Evolutionary conservation across 192 early-diverging fungal genomes (phyloP), one percentile per base, ranked within the genome.

Genomic region (Entomortierella beljakovae): DNA sequence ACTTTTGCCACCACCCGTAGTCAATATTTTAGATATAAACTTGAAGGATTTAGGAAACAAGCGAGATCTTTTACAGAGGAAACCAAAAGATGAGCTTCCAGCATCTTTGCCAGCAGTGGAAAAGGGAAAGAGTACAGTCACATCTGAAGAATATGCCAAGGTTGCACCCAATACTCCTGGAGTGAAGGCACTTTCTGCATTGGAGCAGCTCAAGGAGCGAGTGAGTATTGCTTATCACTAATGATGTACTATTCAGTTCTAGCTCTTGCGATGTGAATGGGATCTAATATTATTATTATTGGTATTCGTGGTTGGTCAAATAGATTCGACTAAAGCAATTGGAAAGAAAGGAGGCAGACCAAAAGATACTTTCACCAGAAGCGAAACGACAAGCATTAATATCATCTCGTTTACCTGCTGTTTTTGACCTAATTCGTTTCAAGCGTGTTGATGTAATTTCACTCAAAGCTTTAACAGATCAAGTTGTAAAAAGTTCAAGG

Each of bases 391-490:
- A 64, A 10, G 40, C 40, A 2, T 32, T 70, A 50, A 67, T 61
- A 32, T 43, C 61, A 22, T 64, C 66, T 0, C 53, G 75, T 2
- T 34, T 79, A 40, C 75, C 67, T 0, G 23, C 46, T 9, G 68
- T 79, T 35, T 79, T 79, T 65, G 68, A 79, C 60, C 15, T 79
- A 42, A 70, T 79, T 32, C 67, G 61, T 5, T 79, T 79, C 49
- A 76, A 76, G 59, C 64, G 72, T 22, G 58, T 76, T 29, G 72
- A 76, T 8, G 72, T 76, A 35, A 61, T 46, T 1, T n/a, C 65
- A 20, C 20, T 68, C 58, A 61, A 61, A 34, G 25, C 55, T 7
- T 38, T 79, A 49, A 57, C 59, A 13, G 68, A 53, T 23, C 57
- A 59, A 26, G 56, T 79, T 11, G 75, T 79, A 10, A 69, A 65